These are phyloP conservation scores for Candida sanyaensis DNA, from an alignment of 1,139 yeast species.

Conservation along the genomic window DNA sequence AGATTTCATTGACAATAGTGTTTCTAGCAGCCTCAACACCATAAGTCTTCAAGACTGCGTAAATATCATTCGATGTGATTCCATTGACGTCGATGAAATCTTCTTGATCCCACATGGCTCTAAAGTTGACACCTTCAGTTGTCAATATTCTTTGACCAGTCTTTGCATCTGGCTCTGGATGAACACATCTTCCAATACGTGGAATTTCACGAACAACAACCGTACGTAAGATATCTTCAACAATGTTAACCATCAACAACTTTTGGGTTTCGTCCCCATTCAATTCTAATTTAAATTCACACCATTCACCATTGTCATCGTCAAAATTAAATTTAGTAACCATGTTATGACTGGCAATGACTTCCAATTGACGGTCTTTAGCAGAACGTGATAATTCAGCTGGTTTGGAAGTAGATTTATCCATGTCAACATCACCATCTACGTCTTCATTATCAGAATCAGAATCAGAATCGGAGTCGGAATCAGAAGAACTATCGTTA, in stretches of 20 bases:
- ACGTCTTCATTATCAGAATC: constrained; percentile 15
- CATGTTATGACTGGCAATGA: constrained; percentile 69
- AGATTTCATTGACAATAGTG: constrained; percentile 94
- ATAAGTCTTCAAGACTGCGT: constrained; percentile 85
- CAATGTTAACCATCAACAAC: constrained; percentile 94
- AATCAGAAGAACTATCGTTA: constrained; percentile 26
- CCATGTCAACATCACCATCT: constrained; percentile 27
- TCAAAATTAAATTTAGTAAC: constrained; percentile 86
- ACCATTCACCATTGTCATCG: constrained; percentile 87
- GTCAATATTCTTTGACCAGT: constrained; percentile 65
- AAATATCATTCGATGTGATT: constrained; percentile 88
- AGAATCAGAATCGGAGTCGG: constrained; percentile 22
- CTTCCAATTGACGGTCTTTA: constrained; percentile 82
- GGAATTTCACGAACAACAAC: constrained; percentile 95
- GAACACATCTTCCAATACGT: constrained; percentile 88
- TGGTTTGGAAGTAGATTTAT: constrained; percentile 9
- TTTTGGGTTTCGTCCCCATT: constrained; percentile 82
- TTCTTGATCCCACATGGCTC: constrained; percentile 98
- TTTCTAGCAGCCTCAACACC: constrained; percentile 99
- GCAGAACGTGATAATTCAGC: constrained; percentile 56
- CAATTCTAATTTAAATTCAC: constrained; percentile 83
- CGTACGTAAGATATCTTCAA: constrained; percentile 87
- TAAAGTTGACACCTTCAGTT: constrained; percentile 98
- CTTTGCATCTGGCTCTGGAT: constrained; percentile 67
- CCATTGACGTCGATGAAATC: constrained; percentile 87